These are phyloP conservation scores for Capsella rubella DNA, from an alignment of 441 rosid species.

Conservation along the genomic window DNA sequence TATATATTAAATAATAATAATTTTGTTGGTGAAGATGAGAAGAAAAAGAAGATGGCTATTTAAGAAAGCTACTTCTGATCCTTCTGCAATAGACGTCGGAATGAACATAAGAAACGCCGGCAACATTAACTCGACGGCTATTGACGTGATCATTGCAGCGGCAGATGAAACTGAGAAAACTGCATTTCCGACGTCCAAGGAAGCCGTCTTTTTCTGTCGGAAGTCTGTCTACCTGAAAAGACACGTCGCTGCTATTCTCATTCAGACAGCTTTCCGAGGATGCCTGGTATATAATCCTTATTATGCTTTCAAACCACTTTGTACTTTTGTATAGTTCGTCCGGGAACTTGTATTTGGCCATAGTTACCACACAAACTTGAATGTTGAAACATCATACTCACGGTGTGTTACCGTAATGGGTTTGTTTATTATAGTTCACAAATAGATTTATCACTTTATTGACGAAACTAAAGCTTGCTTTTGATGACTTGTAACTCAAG, in stretches of 20 bases:
- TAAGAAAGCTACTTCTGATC: slow-evolving; percentile 50
- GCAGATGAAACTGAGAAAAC: slow-evolving; percentile 49
- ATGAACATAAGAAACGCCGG: slow-evolving; percentile 31
- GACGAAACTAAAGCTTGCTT: slow-evolving; percentile 8
- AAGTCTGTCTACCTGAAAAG: slow-evolving; percentile 46
- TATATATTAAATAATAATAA: background rate
- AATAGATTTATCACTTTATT: background rate
- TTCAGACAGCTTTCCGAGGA: slow-evolving; percentile 68
- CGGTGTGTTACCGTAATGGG: too few relatives aligned
- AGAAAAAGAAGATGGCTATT: slow-evolving; percentile 58
- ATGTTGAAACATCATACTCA: background rate
- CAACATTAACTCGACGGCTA: background rate
- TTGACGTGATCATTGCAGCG: slow-evolving; percentile 17
- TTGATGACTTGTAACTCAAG: slow-evolving; percentile 48
- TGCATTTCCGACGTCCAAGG: slow-evolving; percentile 52
- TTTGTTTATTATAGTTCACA: too few relatives aligned
- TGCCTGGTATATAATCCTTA: slow-evolving; percentile 51
- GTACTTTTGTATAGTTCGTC: background rate
- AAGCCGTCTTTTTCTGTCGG: slow-evolving; percentile 49
- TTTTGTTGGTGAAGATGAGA: slow-evolving; percentile 51
- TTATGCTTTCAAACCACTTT: slow-evolving; percentile 12
- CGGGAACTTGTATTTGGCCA: background rate
- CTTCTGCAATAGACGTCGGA: slow-evolving; percentile 44
- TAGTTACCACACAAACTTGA: slow-evolving; percentile 6
- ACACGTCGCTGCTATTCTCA: slow-evolving; percentile 55